Base-by-base conservation (phyloP, 345 rosid genomes). In the Brassica incana region DNA sequence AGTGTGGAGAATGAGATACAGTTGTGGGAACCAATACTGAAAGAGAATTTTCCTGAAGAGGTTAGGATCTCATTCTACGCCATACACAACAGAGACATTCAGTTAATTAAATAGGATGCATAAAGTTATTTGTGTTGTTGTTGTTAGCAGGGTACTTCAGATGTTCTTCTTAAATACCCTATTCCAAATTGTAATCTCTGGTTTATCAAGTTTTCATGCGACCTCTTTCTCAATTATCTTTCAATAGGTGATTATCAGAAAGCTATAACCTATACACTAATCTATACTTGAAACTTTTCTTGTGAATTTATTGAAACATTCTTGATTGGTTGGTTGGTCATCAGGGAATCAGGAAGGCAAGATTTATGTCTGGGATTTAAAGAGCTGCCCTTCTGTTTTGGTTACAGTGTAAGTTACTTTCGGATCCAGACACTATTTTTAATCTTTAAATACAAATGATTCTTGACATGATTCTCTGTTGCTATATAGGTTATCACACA, bases 21-120 rank as follows among this genome's bases (percentile, higher is more conserved):
- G 77, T 83, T 92, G 77, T 95, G 99, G 99, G 99, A 95, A 82
- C 97, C 99, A 38, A 88, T 87, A 85, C 87, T 88, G 89, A 95
- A 92, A 87, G 99, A 95, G 79, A 94, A 92, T 80, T 95, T 95
- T 77, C 97, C 97, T 9, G 97, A 97, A 58, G 99, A 95, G 97
- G 99, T 95, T 72, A 76, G 83, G 54, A 66, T 59, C 77, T 63
- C 58, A 65, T 73, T 71, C 11, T 18, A 8, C 52, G 71, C 48
- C 9, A 25, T 63, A 29, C 63, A 14, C 27, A 25, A 27, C 45
- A 68, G 33, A 62, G 23, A 16, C 30, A 64, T 74, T 69, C 40
- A n/a, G 30, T 75, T 30, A 16, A 45, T 56, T 23, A 23, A 23
- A 23, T 23, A 23, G 25, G 25, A 23, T 23, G 25, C 25, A 23